phyloP scores from a whole-genome alignment of 2,329 filamentous ascomycete species.

The Stagonosporopsis rhizophila region DNA sequence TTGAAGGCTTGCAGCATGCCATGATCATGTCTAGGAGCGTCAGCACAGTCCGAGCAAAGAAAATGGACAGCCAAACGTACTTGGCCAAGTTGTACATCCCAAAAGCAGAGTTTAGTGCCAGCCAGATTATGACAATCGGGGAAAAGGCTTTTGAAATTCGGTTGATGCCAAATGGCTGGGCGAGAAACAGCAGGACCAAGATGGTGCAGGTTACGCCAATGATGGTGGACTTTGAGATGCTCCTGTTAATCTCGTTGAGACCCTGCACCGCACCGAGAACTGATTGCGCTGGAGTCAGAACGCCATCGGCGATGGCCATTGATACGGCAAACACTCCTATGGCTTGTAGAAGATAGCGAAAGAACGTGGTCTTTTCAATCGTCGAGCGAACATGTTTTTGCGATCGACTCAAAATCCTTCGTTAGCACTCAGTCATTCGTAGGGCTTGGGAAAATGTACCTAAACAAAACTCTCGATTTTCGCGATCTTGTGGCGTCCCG shows the following conservation, averaged over 20 bases:
- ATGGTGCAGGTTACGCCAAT: slow-evolving; percentile 71
- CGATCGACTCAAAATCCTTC: slow-evolving; percentile 43
- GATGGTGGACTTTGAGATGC: slow-evolving; percentile 64
- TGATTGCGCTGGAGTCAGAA: slow-evolving; percentile 73
- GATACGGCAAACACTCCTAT: slow-evolving; percentile 71
- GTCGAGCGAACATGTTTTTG: slow-evolving; percentile 62
- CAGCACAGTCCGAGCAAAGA: slow-evolving; percentile 19
- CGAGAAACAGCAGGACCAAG: slow-evolving; percentile 66
- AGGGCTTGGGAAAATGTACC: not conserved
- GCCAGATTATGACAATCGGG: slow-evolving; percentile 72
- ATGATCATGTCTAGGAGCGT: slow-evolving; percentile 51
- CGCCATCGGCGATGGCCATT: slow-evolving; percentile 71
- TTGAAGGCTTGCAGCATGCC: slow-evolving; percentile 62
- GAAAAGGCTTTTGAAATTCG: slow-evolving; percentile 68
- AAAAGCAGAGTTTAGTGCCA: slow-evolving; percentile 67
- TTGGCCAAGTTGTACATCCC: slow-evolving; percentile 63
- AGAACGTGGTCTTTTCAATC: slow-evolving; percentile 64
- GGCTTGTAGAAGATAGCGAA: slow-evolving; percentile 63
- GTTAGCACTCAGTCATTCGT: slow-evolving; percentile 58
- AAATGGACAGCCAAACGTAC: slow-evolving; percentile 11
- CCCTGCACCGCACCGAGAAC: slow-evolving; percentile 74
- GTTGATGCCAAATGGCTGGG: slow-evolving; percentile 71
- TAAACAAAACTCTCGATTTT: slow-evolving; percentile 14
- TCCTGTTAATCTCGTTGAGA: slow-evolving; percentile 62
- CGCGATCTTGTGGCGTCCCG: slow-evolving; percentile 63